These are phyloP conservation scores for Lagenaria siceraria DNA, from an alignment of 306 rosid species.

Conservation along the genomic window DNA sequence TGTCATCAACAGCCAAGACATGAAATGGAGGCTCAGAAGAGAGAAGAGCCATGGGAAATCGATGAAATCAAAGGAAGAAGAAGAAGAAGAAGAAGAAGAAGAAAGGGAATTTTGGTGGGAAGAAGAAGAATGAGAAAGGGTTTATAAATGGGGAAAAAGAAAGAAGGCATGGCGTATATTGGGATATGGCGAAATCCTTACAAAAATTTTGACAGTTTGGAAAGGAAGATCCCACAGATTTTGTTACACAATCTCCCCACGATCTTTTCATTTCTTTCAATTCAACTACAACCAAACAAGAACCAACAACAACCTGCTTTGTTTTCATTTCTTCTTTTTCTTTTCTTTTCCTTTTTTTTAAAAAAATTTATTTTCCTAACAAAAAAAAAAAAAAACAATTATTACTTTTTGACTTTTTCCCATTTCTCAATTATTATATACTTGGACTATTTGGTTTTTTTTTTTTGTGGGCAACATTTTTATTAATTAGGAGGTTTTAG, in stretches of 20 bases:
- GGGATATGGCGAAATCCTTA: constrained; percentile 23
- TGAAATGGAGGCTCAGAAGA: constrained; percentile 46
- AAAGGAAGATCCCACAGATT: constrained; percentile 72
- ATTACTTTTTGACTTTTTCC: neutral
- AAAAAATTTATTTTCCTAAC: too few species aligned
- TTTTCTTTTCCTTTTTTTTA: neutral
- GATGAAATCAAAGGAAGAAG: neutral
- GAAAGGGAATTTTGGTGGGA: neutral
- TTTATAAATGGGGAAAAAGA: constrained; percentile 21
- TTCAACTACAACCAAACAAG: constrained; percentile 27
- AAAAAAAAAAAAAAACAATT: too few species aligned
- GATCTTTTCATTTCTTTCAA: too few species aligned
- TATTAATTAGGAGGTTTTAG: too few species aligned
- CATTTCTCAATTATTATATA: neutral
- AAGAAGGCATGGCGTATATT: constrained; percentile 16
- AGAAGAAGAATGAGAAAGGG: neutral
- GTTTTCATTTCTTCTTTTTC: neutral
- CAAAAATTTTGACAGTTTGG: constrained; percentile 63
- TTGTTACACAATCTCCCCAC: constrained; percentile 41
- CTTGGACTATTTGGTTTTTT: neutral
- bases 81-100: neutral
- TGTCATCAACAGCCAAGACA: constrained; percentile 86
- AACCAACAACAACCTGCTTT: constrained; percentile 34
- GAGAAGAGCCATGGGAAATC: constrained; percentile 37
- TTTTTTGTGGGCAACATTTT: too few species aligned